Base-by-base conservation (phyloP, 768 basidiomycete genomes). In the Lentinula raphanica region DNA sequence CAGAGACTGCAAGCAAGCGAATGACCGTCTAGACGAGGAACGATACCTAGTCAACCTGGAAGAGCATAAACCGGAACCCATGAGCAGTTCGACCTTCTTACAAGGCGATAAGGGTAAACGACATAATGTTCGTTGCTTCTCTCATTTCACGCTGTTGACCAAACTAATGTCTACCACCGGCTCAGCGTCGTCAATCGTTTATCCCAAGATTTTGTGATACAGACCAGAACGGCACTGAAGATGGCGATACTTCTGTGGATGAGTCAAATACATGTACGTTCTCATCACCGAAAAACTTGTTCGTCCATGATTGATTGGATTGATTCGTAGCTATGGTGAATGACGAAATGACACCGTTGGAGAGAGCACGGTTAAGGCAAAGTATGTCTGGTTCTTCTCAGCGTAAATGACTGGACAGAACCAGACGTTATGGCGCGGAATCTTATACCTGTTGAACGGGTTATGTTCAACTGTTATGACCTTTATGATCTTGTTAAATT, bases 1-100 rank as follows among this genome's bases (percentile, higher is more conserved):
- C 4, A 89, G 94, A 2, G 86, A 91, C 65, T 95, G 92, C 62
- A 87, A 92, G 94, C 64, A 81, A 85, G 61, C 77, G 79, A 45
- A 69, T 69, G 38, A 80, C 71, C 45, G 81, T 88, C 17, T 53
- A 3, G 89, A 87, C 23, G 92, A 92, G 67, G 69, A 74, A 3
- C 78, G 73, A 44, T 90, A 84, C 66, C 71, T 85, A 31, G 78
- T 93, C 53, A 84, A 90, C 64, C 71, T 92, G 3, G 84, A 83
- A 19, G 76, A 70, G 21, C 66, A 75, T 53, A 84, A 86, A 55
- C 75, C 88, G 23, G 81, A 81, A 3, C 84, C 85, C 19, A 75
- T 71, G 25, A 39, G 36, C 23, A 53, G 25, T 7, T 6, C 35
- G 5, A 15, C 39, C 25, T 36, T 17, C 35, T 11, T 36, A 1